phyloP scores from a whole-genome alignment of 176 grass and related monocot species.

The Juncus inflexus region DNA sequence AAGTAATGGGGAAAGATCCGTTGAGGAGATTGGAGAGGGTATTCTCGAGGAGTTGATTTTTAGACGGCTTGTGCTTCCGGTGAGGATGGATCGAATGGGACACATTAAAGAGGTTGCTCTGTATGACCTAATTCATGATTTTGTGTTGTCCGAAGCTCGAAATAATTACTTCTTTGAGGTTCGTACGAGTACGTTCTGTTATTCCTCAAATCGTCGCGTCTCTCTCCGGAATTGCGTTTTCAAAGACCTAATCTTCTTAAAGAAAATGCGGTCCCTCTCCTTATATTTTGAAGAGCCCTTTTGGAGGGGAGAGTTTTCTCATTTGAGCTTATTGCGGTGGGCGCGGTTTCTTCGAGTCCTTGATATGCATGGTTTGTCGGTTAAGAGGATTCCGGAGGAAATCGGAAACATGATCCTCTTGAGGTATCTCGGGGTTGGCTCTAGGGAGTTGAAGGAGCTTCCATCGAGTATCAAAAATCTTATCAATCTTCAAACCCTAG shows the following conservation, averaged over 20 bases:
- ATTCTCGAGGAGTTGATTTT: constrained; percentile 34
- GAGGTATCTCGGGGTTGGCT: constrained; percentile 4
- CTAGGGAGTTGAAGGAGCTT: background rate
- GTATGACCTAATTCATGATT: constrained; percentile 34
- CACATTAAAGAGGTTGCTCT: constrained; percentile 13
- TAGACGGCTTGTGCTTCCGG: constrained; percentile 14
- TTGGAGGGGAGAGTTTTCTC: too few species aligned
- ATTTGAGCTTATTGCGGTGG: background rate
- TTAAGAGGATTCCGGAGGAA: background rate
- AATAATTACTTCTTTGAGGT: constrained; percentile 35
- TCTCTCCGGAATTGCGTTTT: too few species aligned
- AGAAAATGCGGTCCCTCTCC: too few species aligned
- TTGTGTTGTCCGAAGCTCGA: constrained; percentile 31
- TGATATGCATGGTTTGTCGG: constrained; percentile 5
- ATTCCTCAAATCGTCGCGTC: too few species aligned
- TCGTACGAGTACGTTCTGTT: background rate
- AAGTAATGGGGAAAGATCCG: constrained; percentile 10
- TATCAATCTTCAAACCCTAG: constrained; percentile 9
- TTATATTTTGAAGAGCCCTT: too few species aligned
- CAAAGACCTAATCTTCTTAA: too few species aligned
- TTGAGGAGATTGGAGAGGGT: constrained; percentile 28
- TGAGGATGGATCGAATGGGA: constrained; percentile 5
- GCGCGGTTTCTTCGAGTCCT: background rate
- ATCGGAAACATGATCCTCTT: constrained; percentile 5
- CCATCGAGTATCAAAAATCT: background rate